Evolutionary conservation across 495 filamentous ascomycete species (phyloP), one percentile per base, ranked within the genome.

Genomic region (Tuber brumale): DNA sequence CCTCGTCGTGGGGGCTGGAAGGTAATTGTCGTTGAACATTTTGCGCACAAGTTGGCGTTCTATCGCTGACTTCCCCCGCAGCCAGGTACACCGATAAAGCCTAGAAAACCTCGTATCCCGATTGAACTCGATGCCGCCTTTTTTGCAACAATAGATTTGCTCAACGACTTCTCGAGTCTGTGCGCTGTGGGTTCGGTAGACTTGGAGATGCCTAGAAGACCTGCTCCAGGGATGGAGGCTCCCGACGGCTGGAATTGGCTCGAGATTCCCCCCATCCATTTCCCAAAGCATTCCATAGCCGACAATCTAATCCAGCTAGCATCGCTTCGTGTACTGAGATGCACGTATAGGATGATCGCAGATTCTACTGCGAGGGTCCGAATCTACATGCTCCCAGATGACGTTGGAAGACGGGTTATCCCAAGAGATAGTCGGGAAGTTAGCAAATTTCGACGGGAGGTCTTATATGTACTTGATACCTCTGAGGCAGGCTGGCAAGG

Each of bases 371-470:
- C 81, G 6, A 75, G 78, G 66, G 80, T 91, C 19, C 88, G 89
- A 41, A 84, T 95, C 1, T 93, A 90, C 77, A 80, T 93, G 16
- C 86, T 94, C 16, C 90, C 92, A 18, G 88, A 91, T 70, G 89
- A 94, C 85, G 85, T 91, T 10, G 86, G 88, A 23, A 86, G 90
- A 57, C 80, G 82, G 35, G 75, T 80, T 23, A 83, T 90, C n/a
- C 82, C 84, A 12, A 85, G 88, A 1, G 81, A 84, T 4, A 84
- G 87, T 72, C 69, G 77, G 14, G 75, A 77, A 27, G 76, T 89
- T 2, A 84, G 86, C 57, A 87, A 85, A 61, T 82, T 85, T n/a
- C 83, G 90, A 9, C 84, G 85, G 48, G 70, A 73, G 2, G 81
- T 94, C 6, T 85, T 94, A 82, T 80, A 84, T 6, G 84, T 74